Evolutionary conservation across 1,139 yeast species (phyloP).

Genomic region (Pichia kudriavzevii): DNA sequence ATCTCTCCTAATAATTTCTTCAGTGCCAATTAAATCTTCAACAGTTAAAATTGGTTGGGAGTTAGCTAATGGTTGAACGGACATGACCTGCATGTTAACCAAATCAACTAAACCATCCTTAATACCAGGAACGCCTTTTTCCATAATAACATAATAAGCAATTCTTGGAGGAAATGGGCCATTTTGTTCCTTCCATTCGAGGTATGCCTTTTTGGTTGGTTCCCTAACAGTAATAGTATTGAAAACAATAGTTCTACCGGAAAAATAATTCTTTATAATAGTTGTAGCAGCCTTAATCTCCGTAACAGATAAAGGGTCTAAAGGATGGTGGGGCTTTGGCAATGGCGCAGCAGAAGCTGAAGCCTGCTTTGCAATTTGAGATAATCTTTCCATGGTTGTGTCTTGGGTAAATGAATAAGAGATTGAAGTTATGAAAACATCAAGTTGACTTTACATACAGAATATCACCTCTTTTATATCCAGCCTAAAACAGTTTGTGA

Average conservation of each 20-base stretch:
- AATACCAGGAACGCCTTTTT: slow-evolving; percentile 51
- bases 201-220: slow-evolving; percentile 56
- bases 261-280: slow-evolving; percentile 39
- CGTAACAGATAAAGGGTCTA: slow-evolving; percentile 59
- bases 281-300: slow-evolving; percentile 44
- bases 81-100: slow-evolving; percentile 38
- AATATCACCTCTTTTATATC: not conserved
- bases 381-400: slow-evolving; percentile 58
- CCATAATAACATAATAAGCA: slow-evolving; percentile 59
- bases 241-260: slow-evolving; percentile 45
- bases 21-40: slow-evolving; percentile 57
- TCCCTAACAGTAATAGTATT: slow-evolving; percentile 67
- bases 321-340: slow-evolving; percentile 53
- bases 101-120: slow-evolving; percentile 66
- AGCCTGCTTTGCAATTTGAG: slow-evolving; percentile 57
- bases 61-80: slow-evolving; percentile 44
- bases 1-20: slow-evolving; percentile 56
- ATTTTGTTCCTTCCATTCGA: slow-evolving; percentile 56
- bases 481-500: not conserved
- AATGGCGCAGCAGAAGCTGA: slow-evolving; percentile 50
- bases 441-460: no score
- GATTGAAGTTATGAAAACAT: no score
- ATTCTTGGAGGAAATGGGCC: slow-evolving; percentile 62
- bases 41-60: slow-evolving; percentile 72
- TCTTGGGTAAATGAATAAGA: no score